Evolutionary conservation across 2,329 filamentous ascomycete species (phyloP).

Genomic region (Laburnicola sp.): DNA sequence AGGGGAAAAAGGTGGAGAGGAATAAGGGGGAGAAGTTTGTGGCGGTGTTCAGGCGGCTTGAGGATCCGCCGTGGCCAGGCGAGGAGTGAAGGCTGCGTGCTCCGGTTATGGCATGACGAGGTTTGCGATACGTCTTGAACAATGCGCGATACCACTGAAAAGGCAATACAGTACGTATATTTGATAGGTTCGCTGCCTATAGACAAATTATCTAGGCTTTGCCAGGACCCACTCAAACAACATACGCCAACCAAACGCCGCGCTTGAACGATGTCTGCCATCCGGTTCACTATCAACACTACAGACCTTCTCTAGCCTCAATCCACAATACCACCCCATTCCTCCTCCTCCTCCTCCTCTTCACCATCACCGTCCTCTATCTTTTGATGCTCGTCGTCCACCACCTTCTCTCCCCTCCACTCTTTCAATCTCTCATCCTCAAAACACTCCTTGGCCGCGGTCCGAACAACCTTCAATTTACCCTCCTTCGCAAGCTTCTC

Average conservation of each 20-base stretch:
- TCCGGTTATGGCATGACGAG: not conserved
- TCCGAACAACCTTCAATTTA: constrained; percentile 71
- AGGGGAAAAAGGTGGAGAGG: constrained; percentile 92
- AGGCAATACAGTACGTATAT: too few species aligned
- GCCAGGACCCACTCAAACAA: constrained; percentile 3
- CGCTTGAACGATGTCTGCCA: constrained; percentile 24
- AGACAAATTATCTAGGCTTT: constrained; percentile 11
- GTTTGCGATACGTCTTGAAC: not conserved
- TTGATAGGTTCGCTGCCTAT: too few species aligned
- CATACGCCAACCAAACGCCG: constrained; percentile 66
- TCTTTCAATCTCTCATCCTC: constrained; percentile 73
- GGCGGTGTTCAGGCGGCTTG: constrained; percentile 78
- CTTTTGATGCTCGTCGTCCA: constrained; percentile 15
- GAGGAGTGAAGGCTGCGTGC: constrained; percentile 8
- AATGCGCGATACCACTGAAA: not conserved
- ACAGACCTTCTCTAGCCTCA: constrained; percentile 39
- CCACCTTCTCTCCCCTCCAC: constrained; percentile 52
- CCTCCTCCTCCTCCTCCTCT: constrained; percentile 54
- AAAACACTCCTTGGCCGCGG: constrained; percentile 69
- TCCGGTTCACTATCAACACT: not conserved
- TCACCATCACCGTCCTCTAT: constrained; percentile 25
- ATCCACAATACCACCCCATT: constrained; percentile 72
- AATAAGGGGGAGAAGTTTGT: constrained; percentile 92
- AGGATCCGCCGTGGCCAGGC: constrained; percentile 74
- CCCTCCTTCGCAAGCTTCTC: constrained; percentile 59